Percentiles rank a stretch among this genome's conserved stretches.
Evolutionary conservation across 176 grass and related monocot species (phyloP).

Genomic region (Triticum monococcum): DNA sequence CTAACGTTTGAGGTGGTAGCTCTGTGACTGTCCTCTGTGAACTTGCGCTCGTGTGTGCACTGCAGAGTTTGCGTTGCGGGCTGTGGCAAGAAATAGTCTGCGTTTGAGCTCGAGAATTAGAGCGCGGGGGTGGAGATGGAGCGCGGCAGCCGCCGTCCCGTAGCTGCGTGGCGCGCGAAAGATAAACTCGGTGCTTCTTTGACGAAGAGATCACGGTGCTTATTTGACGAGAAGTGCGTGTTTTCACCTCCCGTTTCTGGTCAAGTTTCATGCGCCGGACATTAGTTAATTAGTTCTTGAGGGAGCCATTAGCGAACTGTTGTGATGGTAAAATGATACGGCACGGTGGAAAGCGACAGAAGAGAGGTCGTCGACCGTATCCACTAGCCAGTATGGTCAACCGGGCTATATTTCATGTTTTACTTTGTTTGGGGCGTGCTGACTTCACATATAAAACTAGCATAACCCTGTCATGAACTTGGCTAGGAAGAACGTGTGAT

Average conservation of each 20-base stretch:
- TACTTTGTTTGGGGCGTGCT: too few species aligned
- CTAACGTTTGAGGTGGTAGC: not conserved
- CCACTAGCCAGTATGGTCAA: too few species aligned
- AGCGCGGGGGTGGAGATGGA: not conserved
- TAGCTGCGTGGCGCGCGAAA: conserved; percentile 4
- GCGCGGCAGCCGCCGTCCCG: not conserved
- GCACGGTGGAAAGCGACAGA: not conserved
- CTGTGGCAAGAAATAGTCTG: not conserved
- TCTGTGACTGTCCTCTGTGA: not conserved
- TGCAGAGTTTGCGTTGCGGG: not conserved
- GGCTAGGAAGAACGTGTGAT: too few species aligned
- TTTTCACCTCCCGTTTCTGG: not conserved
- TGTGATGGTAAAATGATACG: not conserved
- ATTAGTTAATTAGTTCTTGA: not conserved
- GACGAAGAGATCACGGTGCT: not conserved
- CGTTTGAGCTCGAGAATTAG: not conserved
- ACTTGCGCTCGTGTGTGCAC: not conserved
- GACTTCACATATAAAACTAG: too few species aligned
- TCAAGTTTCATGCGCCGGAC: conserved; percentile 6
- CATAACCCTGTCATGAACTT: too few species aligned
- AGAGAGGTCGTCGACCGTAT: not conserved
- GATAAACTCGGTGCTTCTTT: conserved; percentile 12
- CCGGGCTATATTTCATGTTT: too few species aligned
- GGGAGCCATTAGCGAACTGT: too few species aligned
- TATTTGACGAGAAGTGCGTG: not conserved